A percentile compares a stretch with the other conserved stretches of the same genome.
Conservation (phyloP, 805 yeast genomes). For the Candida sakaeoensis region DNA sequence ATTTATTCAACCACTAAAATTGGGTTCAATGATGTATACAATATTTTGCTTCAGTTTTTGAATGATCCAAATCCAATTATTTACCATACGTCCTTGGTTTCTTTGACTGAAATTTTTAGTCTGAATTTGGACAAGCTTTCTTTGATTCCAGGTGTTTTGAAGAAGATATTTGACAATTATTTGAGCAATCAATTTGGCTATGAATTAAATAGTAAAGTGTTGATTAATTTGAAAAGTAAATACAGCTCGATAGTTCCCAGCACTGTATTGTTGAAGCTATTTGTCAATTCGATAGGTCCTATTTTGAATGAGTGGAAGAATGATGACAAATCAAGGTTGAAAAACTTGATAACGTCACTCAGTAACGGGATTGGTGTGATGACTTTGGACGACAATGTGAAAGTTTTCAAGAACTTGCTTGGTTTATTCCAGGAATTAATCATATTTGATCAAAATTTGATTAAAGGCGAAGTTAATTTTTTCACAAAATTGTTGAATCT, state of each 20-base stretch:
- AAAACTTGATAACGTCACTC: slow-evolving; percentile 24
- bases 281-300: slow-evolving; percentile 39
- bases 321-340: slow-evolving; percentile 19
- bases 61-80: slow-evolving; percentile 85
- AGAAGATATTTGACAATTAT: slow-evolving; percentile 26
- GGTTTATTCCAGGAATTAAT: slow-evolving; percentile 33
- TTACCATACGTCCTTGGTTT: slow-evolving; percentile 66
- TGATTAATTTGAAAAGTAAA: slow-evolving; percentile 36
- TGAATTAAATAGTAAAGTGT: slow-evolving; percentile 28
- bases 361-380: slow-evolving; percentile 31
- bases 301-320: slow-evolving; percentile 21
- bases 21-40: slow-evolving; percentile 43
- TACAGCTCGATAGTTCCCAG: slow-evolving; percentile 23
- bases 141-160: slow-evolving; percentile 37
- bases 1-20: slow-evolving; percentile 24
- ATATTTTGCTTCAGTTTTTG: slow-evolving; percentile 56
- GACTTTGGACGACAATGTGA: slow-evolving; percentile 23
- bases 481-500: slow-evolving; percentile 24
- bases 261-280: slow-evolving; percentile 24
- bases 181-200: slow-evolving; percentile 34
- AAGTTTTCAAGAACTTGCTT: slow-evolving; percentile 22
- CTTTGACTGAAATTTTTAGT: slow-evolving; percentile 54
- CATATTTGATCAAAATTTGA: slow-evolving; percentile 34
- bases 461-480: slow-evolving; percentile 30
- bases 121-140: slow-evolving; percentile 47